Base-by-base conservation (phyloP, 495 filamentous ascomycete species). In the Trichocladium uniseriatum region DNA sequence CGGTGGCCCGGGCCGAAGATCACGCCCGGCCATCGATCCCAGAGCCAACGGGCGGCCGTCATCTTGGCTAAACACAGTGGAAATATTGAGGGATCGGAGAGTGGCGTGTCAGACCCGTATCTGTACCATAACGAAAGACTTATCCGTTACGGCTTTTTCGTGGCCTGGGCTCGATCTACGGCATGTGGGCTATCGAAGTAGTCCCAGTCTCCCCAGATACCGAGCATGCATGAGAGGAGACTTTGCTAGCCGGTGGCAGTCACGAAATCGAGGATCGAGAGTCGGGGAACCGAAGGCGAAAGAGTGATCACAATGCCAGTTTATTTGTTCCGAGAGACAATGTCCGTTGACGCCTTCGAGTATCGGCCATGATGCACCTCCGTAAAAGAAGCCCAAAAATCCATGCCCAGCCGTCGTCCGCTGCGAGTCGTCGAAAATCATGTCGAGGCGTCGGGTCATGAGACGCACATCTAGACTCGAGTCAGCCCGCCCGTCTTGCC, bases 71-170 rank as follows among this genome's bases (percentile, higher is more conserved):
- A 39, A 37, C 18, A 43, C 28, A 24, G 37, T 18, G 37, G 20
- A 6, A 15, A 38, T 27, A 8, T 27, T 3, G 24, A 27, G 4
- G 8, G 24, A 3, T 8, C 8, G 24, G 8, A 27, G 24, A 8
- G 24, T 27, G 24, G 24, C 24, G 77, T 94, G 84, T 94, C 72
- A 77, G 80, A 76, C 86, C 87, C 84, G 88, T 94, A 94, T 94
- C 88, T 94, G 88, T 94, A 84, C 88, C 80, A 78, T 76, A 72
- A 81, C 73, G 76, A 75, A 79, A 74, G 66, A 70, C 71, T 87
- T 82, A 65, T 72, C 75, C 75, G 74, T 74, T 73, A 83, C 80
- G 80, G 87, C 88, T 91, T 87, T 87, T 91, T 87, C 79, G 73
- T 82, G 84, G 84, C 79, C 75, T 72, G 24, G 19, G 29, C 53